phyloP scores from a whole-genome alignment of 2,329 filamentous ascomycete genomes.

The Chaetomiaceae sp. region DNA sequence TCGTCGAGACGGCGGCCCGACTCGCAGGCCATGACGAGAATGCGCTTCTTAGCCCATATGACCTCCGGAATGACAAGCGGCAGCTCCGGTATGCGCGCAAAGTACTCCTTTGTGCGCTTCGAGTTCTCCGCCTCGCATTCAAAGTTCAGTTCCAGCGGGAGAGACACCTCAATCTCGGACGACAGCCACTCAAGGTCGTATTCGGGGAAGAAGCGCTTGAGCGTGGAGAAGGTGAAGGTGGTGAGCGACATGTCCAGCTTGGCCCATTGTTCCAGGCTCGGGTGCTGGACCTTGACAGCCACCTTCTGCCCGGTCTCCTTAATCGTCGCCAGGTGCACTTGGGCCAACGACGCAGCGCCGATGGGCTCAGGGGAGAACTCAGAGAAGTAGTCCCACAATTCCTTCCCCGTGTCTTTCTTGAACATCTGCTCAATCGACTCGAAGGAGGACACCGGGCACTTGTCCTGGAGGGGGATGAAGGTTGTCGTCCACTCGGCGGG shows the following conservation, averaged over 20 bases:
- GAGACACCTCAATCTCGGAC: slow-evolving; percentile 83
- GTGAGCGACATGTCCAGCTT: slow-evolving; percentile 84
- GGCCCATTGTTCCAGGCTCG: slow-evolving; percentile 82
- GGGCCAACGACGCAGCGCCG: slow-evolving; percentile 87
- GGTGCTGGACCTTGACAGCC: slow-evolving; percentile 96
- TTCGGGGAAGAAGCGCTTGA: slow-evolving; percentile 93
- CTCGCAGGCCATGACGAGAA: slow-evolving; percentile 93
- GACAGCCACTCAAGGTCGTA: slow-evolving; percentile 97
- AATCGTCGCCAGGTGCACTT: slow-evolving; percentile 84
- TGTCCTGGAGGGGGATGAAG: slow-evolving; percentile 93
- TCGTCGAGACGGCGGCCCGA: slow-evolving; percentile 85
- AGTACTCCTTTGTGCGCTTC: slow-evolving; percentile 72
- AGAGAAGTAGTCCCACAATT: slow-evolving; percentile 78
- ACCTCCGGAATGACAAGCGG: slow-evolving; percentile 87
- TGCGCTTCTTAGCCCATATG: slow-evolving; percentile 80
- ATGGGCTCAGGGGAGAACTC: slow-evolving; percentile 78
- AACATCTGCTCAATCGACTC: slow-evolving; percentile 88
- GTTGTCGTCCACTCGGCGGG: slow-evolving; percentile 91
- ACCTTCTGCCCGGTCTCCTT: slow-evolving; percentile 80
- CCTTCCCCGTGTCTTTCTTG: slow-evolving; percentile 70
- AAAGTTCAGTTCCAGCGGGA: slow-evolving; percentile 92
- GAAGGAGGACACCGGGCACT: slow-evolving; percentile 86
- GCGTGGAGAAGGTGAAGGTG: slow-evolving; percentile 78
- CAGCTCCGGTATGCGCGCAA: slow-evolving; percentile 65
- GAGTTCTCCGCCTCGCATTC: slow-evolving; percentile 81